Base-by-base conservation (phyloP, 2,329 filamentous ascomycete species). In the Colletotrichum cuscutae region DNA sequence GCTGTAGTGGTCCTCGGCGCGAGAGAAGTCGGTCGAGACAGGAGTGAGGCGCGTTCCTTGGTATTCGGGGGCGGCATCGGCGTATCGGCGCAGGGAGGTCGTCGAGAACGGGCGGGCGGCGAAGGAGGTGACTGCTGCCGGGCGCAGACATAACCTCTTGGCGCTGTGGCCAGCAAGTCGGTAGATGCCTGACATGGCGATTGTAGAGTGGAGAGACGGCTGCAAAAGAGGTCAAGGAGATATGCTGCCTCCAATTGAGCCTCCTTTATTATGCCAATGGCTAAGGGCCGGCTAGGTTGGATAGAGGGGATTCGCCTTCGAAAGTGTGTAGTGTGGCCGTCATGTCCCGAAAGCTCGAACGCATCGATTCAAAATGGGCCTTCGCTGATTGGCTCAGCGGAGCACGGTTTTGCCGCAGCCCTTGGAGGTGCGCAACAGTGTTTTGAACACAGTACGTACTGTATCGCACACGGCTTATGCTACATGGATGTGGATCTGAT, bases 161-260 rank as follows among this genome's bases (percentile, higher is more conserved):
- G 91, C 91, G 83, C 90, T 88, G 84, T 88, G 89, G 88, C 91
- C 89, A 83, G 92, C 92, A 81, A 95, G 88, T 84, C 93, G 91
- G 85, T 90, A 90, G 81, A 95, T 86, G 79, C 91, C 88, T 83
- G 92, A 89, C 93, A 95, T 95, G 85, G 83, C 86, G 81, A 75
- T 79, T 68, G 76, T 71, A 71, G 75, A 77, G 75, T 54, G 76
- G 74, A 76, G 77, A 79, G 76, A 77, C 76, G 75, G 76, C 76
- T 77, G 76, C 77, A 76, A 77, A 78, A 76, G 76, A 76, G 74
- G 76, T 74, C 67, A 65, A 73, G 69, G 74, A 72, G 74, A 75
- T 73, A 15, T 35, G 49, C 56, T 71, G 65, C 72, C 74, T 70
- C 73, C 72, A 73, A 75, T 75, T 75, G 74, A 75, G 69, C 74